Conservation (phyloP, 2,329 filamentous ascomycete species). For the Penicillium sp. region DNA sequence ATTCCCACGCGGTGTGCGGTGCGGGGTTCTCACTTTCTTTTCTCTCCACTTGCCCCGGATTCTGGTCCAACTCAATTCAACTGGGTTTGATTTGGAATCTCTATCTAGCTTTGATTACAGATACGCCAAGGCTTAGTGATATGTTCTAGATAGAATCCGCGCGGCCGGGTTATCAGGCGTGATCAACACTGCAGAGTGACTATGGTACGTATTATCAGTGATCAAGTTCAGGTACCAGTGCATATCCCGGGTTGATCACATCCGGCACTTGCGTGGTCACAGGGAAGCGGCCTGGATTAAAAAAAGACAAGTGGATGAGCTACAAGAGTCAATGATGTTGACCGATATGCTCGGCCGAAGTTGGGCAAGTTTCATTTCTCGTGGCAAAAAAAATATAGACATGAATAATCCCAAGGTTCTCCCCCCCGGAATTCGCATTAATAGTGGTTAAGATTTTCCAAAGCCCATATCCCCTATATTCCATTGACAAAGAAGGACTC, state of each 20-base stretch:
- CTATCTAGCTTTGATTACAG: neutral
- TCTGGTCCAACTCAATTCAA: neutral
- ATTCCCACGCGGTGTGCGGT: constrained; percentile 10
- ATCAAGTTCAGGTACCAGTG: constrained; percentile 10
- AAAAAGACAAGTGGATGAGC: neutral
- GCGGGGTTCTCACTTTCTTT: neutral
- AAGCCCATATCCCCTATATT: neutral
- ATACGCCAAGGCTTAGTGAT: neutral
- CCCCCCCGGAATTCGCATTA: neutral
- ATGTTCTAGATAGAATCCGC: neutral
- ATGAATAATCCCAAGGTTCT: neutral
- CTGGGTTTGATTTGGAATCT: neutral
- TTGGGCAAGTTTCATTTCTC: neutral
- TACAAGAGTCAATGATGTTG: neutral
- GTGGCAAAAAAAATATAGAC: neutral
- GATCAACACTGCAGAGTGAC: constrained; percentile 9
- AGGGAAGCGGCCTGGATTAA: neutral
- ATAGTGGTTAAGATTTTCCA: neutral
- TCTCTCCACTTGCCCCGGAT: neutral
- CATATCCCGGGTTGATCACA: neutral
- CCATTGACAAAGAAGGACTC: neutral
- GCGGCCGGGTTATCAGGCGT: neutral
- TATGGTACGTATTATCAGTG: neutral
- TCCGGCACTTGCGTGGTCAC: neutral
- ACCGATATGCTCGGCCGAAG: neutral